phyloP scores from a whole-genome alignment of 257 asterid species.

The Salvia miltiorrhiza region DNA sequence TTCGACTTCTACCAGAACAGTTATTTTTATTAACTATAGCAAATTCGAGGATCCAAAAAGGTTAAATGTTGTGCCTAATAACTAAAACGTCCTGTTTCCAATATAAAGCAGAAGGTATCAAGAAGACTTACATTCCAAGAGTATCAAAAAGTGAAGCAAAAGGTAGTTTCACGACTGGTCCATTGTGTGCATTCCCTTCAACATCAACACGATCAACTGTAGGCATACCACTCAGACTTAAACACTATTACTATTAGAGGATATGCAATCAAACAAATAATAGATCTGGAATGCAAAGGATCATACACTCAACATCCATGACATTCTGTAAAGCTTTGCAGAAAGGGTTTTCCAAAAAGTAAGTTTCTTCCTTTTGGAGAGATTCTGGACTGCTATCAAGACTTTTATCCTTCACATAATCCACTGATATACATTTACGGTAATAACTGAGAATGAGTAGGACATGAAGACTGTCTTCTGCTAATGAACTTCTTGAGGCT shows the following conservation, averaged over 20 bases:
- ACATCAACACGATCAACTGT: conserved; percentile 86
- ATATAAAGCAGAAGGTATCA: conserved; percentile 13
- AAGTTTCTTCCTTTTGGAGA: conserved; percentile 54
- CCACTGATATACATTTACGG: conserved; percentile 59
- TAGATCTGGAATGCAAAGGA: conserved; percentile 18
- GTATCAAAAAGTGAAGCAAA: conserved; percentile 94
- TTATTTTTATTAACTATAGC: conserved; percentile 3
- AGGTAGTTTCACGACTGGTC: conserved; percentile 71
- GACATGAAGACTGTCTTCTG: conserved; percentile 79
- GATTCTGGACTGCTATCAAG: conserved; percentile 44
- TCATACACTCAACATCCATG: conserved; percentile 81
- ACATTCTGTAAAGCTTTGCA: conserved; percentile 81
- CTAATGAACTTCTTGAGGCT: conserved; percentile 68
- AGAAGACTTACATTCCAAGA: conserved; percentile 79
- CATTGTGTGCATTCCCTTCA: conserved; percentile 72
- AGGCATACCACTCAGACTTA: conserved; percentile 34
- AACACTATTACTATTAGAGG: conserved; percentile 13
- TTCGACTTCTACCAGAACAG: not conserved
- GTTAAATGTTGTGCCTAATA: not conserved
- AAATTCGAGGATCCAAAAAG: conserved; percentile 9
- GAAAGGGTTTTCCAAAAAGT: conserved; percentile 78
- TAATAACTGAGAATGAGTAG: conserved; percentile 75
- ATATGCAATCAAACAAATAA: conserved; percentile 19
- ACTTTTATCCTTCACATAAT: conserved; percentile 51
- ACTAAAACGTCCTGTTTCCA: not conserved